Evolutionary conservation across 2,329 filamentous ascomycete genomes (phyloP).

Genomic region (Arachnomyces sp.): DNA sequence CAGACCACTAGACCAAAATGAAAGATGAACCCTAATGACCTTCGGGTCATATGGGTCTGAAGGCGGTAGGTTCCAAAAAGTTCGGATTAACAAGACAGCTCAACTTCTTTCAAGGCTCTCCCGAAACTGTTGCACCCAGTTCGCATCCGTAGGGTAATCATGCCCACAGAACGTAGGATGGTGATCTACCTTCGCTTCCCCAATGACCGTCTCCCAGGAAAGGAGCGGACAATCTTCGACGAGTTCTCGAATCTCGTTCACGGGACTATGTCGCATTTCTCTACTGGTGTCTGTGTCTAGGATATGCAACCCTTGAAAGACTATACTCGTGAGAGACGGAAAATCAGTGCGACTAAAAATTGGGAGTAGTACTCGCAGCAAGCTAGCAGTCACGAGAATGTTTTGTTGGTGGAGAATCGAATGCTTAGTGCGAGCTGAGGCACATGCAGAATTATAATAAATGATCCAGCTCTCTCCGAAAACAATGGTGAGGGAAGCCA

Average conservation of each 20-base stretch:
- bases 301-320: constrained; percentile 1
- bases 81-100: background rate
- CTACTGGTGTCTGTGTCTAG: background rate
- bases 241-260: too few species aligned
- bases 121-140: background rate
- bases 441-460: background rate
- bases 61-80: background rate
- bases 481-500: constrained; percentile 4
- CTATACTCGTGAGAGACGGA: background rate
- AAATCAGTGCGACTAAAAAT: background rate
- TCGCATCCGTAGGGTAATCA: background rate
- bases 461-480: constrained; percentile 1
- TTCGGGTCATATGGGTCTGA: too few species aligned
- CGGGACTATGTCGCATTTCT: background rate
- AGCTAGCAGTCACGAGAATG: constrained; percentile 1
- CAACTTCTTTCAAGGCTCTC: constrained; percentile 1
- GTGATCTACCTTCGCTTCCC: background rate
- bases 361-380: constrained; percentile 1
- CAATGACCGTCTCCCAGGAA: constrained; percentile 1
- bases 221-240: background rate
- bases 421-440: too few species aligned
- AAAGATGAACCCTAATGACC: too few species aligned
- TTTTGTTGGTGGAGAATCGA: background rate
- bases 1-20: too few species aligned
- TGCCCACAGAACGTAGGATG: background rate